These are phyloP conservation scores for Forsythia suspensa DNA, from an alignment of 257 asterid genomes.

Conservation along the genomic window DNA sequence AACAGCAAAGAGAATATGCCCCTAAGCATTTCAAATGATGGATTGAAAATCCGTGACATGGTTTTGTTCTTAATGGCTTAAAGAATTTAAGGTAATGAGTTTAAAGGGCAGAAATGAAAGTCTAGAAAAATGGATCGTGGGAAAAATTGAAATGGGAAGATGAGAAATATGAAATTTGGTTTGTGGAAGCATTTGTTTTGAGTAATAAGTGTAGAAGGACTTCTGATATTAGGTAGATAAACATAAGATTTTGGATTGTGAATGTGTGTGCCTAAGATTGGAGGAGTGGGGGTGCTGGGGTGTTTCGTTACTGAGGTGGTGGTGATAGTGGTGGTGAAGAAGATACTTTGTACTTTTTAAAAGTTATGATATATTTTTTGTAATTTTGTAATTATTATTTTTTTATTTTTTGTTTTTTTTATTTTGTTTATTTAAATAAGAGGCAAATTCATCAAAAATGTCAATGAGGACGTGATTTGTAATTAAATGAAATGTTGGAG, in stretches of 20 bases:
- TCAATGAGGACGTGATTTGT: too few relatives aligned
- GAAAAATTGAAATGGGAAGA: constrained; percentile 43
- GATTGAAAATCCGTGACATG: constrained; percentile 23
- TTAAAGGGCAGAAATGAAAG: constrained; percentile 22
- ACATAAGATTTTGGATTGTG: not conserved
- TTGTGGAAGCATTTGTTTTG: constrained; percentile 54
- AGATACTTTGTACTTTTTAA: too few relatives aligned
- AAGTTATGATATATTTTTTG: too few relatives aligned
- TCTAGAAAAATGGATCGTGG: constrained; percentile 28
- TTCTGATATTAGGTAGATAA: not conserved
- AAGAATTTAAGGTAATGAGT: constrained; percentile 11
- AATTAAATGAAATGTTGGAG: too few relatives aligned
- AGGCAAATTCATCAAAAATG: too few relatives aligned
- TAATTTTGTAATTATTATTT: too few relatives aligned
- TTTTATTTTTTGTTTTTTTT: too few relatives aligned
- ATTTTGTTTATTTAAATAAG: too few relatives aligned
- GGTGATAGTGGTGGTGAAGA: too few relatives aligned
- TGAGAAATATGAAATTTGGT: constrained; percentile 34
- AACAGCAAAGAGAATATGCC: too few relatives aligned
- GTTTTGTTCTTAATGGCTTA: constrained; percentile 24
- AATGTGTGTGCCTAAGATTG: not conserved
- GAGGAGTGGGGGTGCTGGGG: not conserved
- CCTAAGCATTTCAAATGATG: constrained; percentile 48
- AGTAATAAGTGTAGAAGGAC: not conserved
- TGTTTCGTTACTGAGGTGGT: too few relatives aligned